Conservation (phyloP, 106 monocot species). For the Chionographis japonica region DNA sequence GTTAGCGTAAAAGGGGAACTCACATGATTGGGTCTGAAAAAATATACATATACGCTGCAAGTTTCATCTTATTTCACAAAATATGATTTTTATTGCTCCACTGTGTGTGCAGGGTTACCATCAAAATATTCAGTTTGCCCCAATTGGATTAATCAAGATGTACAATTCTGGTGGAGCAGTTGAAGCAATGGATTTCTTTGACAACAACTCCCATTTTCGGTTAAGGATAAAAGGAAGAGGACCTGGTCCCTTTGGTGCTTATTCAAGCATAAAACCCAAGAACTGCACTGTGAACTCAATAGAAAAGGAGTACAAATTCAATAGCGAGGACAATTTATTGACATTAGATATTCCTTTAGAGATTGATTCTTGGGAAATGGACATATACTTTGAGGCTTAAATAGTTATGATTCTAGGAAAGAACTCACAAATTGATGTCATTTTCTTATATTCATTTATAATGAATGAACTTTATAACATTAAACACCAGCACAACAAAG, state of each 20-base stretch:
- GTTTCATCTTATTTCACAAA: no score
- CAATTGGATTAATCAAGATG: conserved; percentile 43
- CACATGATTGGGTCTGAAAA: no score
- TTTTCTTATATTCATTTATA: no score
- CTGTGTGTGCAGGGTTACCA: conserved; percentile 15
- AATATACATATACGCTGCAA: no score
- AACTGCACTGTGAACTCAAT: conserved; percentile 29
- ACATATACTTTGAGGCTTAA: conserved; percentile 11
- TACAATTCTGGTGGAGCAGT: conserved; percentile 48
- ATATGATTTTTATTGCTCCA: not conserved
- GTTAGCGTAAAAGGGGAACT: not conserved
- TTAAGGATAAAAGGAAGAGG: conserved; percentile 32
- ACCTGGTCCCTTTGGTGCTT: conserved; percentile 42
- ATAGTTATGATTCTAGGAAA: not conserved
- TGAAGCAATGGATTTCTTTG: conserved; percentile 10
- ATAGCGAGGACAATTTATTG: conserved; percentile 20
- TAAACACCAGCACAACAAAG: no score
- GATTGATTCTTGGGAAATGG: conserved; percentile 16
- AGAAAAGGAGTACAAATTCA: conserved; percentile 19
- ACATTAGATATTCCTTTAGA: conserved; percentile 27
- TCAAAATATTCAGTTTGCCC: conserved; percentile 31
- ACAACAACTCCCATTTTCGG: not conserved
- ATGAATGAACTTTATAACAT: no score
- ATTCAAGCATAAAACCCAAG: conserved; percentile 29
- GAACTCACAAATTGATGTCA: not conserved